Evolutionary conservation across 2,329 filamentous ascomycete genomes (phyloP).

Genomic region (Talaromyces sp.): DNA sequence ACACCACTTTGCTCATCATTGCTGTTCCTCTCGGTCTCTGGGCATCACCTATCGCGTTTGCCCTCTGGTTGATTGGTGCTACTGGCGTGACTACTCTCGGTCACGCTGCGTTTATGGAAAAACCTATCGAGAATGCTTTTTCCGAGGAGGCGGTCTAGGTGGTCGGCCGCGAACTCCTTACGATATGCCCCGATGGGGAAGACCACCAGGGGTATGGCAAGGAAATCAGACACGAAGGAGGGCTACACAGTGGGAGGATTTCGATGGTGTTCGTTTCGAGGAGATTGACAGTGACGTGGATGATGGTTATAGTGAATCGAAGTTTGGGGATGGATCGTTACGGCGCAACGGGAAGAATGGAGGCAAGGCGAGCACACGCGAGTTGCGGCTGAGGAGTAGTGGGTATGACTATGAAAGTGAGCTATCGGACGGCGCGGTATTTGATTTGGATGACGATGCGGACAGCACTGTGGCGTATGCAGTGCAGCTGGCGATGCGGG

Average conservation of each 20-base stretch:
- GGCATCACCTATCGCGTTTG: conserved; percentile 75
- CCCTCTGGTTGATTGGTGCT: conserved; percentile 94
- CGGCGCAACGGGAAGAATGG: conserved; percentile 31
- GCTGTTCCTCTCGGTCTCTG: conserved; percentile 79
- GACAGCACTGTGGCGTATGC: conserved; percentile 42
- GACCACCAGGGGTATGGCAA: conserved; percentile 84
- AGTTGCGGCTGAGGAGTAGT: conserved; percentile 32
- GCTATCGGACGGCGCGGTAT: conserved; percentile 44
- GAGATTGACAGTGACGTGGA: conserved; percentile 39
- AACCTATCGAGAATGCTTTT: conserved; percentile 99
- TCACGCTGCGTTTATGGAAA: conserved; percentile 93
- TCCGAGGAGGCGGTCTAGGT: conserved; percentile 99
- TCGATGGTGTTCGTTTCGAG: conserved; percentile 37
- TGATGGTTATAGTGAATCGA: conserved; percentile 36
- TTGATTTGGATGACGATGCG: conserved; percentile 50
- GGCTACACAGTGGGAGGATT: conserved; percentile 49
- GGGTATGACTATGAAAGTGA: conserved; percentile 43
- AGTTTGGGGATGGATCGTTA: conserved; percentile 21
- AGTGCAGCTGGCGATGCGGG: conserved; percentile 52
- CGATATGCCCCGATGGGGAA: conserved; percentile 93
- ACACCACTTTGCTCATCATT: conserved; percentile 78
- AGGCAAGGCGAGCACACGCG: conserved; percentile 25
- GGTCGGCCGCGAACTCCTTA: conserved; percentile 99
- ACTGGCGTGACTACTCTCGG: conserved; percentile 90
- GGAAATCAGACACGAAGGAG: conserved; percentile 57